Evolutionary conservation across 2,329 filamentous ascomycete genomes (phyloP).

Genomic region (Colletotrichum kahawae): DNA sequence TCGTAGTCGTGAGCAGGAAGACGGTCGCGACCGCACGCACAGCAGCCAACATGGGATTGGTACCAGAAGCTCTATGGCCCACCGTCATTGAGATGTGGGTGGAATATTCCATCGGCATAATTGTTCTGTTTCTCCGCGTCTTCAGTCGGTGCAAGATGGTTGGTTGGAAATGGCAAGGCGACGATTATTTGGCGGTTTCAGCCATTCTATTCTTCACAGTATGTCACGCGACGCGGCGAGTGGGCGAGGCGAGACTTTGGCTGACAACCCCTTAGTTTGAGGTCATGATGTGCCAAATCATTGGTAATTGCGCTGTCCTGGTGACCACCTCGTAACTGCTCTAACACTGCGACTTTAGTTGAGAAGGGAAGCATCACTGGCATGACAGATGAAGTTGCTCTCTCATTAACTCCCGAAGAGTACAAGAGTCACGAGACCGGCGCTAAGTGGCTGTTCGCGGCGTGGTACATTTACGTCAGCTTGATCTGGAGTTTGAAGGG

Average conservation of each 20-base stretch:
- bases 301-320: neutral
- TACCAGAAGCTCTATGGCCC: neutral
- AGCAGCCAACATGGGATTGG: neutral
- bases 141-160: conserved; percentile 1
- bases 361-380: conserved; percentile 15
- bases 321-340: neutral
- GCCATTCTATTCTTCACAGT: conserved; percentile 11
- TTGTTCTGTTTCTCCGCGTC: conserved; percentile 5
- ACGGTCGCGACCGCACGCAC: neutral
- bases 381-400: conserved; percentile 7
- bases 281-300: conserved; percentile 19
- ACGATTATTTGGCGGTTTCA: conserved; percentile 9
- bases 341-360: neutral
- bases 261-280: conserved; percentile 1
- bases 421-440: conserved; percentile 14
- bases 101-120: conserved; percentile 8
- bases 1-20: neutral
- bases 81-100: conserved; percentile 20
- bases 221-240: neutral
- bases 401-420: conserved; percentile 1
- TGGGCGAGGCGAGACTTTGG: neutral
- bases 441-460: conserved; percentile 17
- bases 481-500: conserved; percentile 18
- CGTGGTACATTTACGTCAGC: conserved; percentile 16
- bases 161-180: conserved; percentile 9